These are phyloP conservation scores for Lactifluus echinatus DNA, from an alignment of 768 basidiomycete species.

Conservation along the genomic window DNA sequence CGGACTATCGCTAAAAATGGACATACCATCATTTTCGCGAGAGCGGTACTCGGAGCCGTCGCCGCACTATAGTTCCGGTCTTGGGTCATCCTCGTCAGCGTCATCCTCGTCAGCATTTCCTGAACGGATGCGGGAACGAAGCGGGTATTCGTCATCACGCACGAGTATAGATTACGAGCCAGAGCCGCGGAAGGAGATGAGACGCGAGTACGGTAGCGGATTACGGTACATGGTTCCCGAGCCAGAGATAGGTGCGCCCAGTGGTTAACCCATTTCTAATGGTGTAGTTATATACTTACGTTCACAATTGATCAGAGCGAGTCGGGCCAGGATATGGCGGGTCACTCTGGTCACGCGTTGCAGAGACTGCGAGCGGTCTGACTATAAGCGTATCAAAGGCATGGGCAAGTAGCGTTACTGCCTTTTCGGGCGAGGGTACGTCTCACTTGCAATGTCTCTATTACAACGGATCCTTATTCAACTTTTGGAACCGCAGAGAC, in stretches of 20 bases:
- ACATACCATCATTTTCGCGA: conserved; percentile 20
- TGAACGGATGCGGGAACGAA: conserved; percentile 27
- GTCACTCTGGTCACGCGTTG: conserved; percentile 49
- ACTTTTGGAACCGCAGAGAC: conserved; percentile 29
- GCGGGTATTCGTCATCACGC: conserved; percentile 33
- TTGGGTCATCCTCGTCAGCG: conserved; percentile 25
- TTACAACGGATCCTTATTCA: background rate
- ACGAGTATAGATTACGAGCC: conserved; percentile 39
- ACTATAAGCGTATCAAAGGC: conserved; percentile 52
- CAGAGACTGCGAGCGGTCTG: conserved; percentile 43
- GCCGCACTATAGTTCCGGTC: conserved; percentile 21
- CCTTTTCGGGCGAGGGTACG: conserved; percentile 17
- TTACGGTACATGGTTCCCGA: background rate
- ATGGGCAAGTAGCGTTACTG: conserved; percentile 31
- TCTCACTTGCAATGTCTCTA: no score
- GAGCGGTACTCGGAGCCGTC: conserved; percentile 7
- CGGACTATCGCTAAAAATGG: background rate
- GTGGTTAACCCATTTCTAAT: background rate
- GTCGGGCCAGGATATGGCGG: conserved; percentile 31
- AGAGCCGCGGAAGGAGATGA: conserved; percentile 7
- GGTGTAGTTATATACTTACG: conserved; percentile 12
- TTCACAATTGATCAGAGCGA: background rate
- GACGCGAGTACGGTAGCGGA: background rate
- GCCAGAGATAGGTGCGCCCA: background rate
- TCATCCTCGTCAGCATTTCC: conserved; percentile 30